Evolutionary conservation across 176 grass and related monocot genomes (phyloP).

Genomic region (Ensete glaucum): DNA sequence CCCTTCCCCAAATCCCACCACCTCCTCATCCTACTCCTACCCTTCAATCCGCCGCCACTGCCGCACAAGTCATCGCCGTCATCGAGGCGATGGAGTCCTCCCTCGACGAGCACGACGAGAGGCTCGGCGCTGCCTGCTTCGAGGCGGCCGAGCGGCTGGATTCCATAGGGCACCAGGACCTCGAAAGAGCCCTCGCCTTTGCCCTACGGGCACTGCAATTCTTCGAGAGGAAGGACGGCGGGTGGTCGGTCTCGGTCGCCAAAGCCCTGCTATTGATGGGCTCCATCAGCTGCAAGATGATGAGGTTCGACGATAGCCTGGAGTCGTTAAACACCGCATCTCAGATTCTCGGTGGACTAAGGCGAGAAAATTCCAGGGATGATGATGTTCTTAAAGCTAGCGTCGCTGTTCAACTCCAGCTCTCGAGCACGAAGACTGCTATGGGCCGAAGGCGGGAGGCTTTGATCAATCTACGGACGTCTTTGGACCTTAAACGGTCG

Average conservation of each 20-base stretch:
- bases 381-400: conserved; percentile 27
- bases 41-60: conserved; percentile 12
- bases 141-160: conserved; percentile 36
- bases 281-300: conserved; percentile 34
- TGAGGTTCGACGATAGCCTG: conserved; percentile 39
- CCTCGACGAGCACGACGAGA: conserved; percentile 13
- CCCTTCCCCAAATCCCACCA: background rate
- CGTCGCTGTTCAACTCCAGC: conserved; percentile 43
- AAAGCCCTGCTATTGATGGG: conserved; percentile 54
- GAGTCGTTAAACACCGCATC: conserved; percentile 51
- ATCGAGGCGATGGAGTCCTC: conserved; percentile 18
- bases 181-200: conserved; percentile 41
- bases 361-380: background rate
- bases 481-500: conserved; percentile 34
- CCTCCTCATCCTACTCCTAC: conserved; percentile 5
- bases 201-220: conserved; percentile 38
- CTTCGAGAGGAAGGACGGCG: conserved; percentile 51
- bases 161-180: conserved; percentile 18
- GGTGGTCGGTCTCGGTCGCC: conserved; percentile 57
- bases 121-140: conserved; percentile 23
- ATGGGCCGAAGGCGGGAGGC: conserved; percentile 53
- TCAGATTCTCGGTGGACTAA: conserved; percentile 35
- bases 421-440: conserved; percentile 40
- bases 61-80: conserved; percentile 7
- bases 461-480: conserved; percentile 28